Conservation (phyloP, 805 yeast genomes). For the Candida insectalens region DNA sequence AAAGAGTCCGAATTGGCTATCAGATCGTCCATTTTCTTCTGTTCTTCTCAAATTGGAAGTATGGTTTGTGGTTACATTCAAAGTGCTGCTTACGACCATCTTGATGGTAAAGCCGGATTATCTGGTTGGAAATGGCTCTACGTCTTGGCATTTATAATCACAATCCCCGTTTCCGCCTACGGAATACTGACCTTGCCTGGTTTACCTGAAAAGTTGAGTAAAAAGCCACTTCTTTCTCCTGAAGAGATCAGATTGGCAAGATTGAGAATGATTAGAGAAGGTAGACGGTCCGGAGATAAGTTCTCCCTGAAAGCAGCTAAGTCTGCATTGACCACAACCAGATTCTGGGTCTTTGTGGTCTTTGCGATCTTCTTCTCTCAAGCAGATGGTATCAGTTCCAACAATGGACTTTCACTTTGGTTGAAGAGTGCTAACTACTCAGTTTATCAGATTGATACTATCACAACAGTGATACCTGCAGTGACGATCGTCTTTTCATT, state of each 20-base stretch:
- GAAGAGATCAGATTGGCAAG: slow-evolving; percentile 45
- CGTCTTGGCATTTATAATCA: slow-evolving; percentile 44
- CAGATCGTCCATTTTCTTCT: slow-evolving; percentile 30
- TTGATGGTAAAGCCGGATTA: slow-evolving; percentile 35
- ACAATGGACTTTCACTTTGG: slow-evolving; percentile 1
- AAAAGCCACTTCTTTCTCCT: slow-evolving; percentile 38
- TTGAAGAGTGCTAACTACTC: slow-evolving; percentile 15
- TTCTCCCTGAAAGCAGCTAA: slow-evolving; percentile 20
- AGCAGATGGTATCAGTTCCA: slow-evolving; percentile 1
- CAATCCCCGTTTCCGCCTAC: slow-evolving; percentile 24
- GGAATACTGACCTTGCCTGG: slow-evolving; percentile 37
- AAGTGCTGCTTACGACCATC: slow-evolving; percentile 29
- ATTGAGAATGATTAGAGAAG: slow-evolving; percentile 24
- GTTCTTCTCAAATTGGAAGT: slow-evolving; percentile 29
- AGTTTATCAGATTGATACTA: slow-evolving; percentile 26
- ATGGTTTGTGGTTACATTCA: slow-evolving; percentile 37
- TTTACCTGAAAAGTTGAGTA: slow-evolving; percentile 42
- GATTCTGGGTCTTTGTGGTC: slow-evolving; percentile 31
- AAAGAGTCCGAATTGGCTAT: slow-evolving; percentile 33
- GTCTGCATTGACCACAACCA: slow-evolving; percentile 26
- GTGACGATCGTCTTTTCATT: slow-evolving; percentile 31
- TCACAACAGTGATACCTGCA: slow-evolving; percentile 32
- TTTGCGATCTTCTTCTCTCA: slow-evolving; percentile 12
- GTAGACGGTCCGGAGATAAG: slow-evolving; percentile 9
- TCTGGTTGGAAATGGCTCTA: slow-evolving; percentile 63